Evolutionary conservation across 495 filamentous ascomycete species (phyloP), one percentile per base, ranked within the genome.

Genomic region (Hypoxylon fragiforme): DNA sequence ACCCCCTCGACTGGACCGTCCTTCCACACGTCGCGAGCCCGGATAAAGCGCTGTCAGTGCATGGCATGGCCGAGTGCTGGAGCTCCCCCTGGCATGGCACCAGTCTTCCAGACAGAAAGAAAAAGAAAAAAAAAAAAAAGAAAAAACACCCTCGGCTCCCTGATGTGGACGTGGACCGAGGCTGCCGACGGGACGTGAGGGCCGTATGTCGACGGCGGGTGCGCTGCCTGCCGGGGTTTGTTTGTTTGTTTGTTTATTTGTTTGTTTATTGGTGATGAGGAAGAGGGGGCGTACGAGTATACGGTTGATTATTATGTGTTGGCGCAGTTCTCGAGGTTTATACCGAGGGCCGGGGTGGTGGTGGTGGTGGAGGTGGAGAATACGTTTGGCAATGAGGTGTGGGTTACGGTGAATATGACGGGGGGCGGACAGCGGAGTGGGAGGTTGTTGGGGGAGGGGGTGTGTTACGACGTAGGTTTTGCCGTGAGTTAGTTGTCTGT

Each of bases 61-160:
- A n/a, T n/a, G n/a, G 79, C 61, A 83, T 83, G 81, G 81, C 80
- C 12, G 80, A 83, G 63, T 83, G 81, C 60, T 82, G 79, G 76
- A 81, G 74, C 1, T 68, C 72, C 0, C 50, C 56, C 2, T 72
- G 7, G 52, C 70, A 14, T 81, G 79, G 77, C 69, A 77, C 57
- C 75, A 79, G 45, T 73, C 75, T 0, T 74, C 72, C 8, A 71
- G n/a, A n/a, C n/a, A n/a, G n/a, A n/a, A n/a, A n/a, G n/a, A n/a
- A n/a, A n/a, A n/a, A n/a, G n/a, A n/a, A n/a, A n/a, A n/a, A n/a
- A n/a, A n/a, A n/a, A n/a, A n/a, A n/a, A n/a, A n/a, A n/a, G n/a
- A n/a, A n/a, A 76, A 63, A 82, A 81, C 61, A 78, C 76, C 7
- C 73, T 83, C 60, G 80, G 79, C 0, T 79, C 80, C 1, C 67